Conservation (phyloP, 2,329 filamentous ascomycete species). For the Fusarium denticulatum region DNA sequence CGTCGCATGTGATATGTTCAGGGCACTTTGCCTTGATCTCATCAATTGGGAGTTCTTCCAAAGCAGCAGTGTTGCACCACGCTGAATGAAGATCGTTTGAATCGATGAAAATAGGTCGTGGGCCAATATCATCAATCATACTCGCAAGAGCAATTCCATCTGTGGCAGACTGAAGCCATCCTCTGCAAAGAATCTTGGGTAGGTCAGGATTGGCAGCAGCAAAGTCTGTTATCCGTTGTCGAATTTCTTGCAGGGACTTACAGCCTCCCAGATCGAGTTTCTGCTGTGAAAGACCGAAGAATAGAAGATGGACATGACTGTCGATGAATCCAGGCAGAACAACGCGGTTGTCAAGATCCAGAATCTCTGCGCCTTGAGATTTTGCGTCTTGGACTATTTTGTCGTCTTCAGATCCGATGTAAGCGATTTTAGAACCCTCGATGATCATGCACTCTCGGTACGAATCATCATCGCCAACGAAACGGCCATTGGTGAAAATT, state of each 20-base stretch:
- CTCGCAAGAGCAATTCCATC: slow-evolving; percentile 50
- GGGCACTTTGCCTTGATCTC: slow-evolving; percentile 54
- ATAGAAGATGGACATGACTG: slow-evolving; percentile 61
- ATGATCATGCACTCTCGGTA: slow-evolving; percentile 16
- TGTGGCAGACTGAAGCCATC: slow-evolving; percentile 59
- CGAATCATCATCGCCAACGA: not conserved
- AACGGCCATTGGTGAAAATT: not conserved
- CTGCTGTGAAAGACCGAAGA: slow-evolving; percentile 58
- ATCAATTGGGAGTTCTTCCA: slow-evolving; percentile 56
- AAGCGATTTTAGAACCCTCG: slow-evolving; percentile 3
- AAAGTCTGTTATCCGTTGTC: slow-evolving; percentile 51
- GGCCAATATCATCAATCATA: slow-evolving; percentile 58
- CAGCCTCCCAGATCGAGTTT: slow-evolving; percentile 57
- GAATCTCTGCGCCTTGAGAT: slow-evolving; percentile 2
- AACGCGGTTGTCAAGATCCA: slow-evolving; percentile 45
- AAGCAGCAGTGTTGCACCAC: slow-evolving; percentile 60
- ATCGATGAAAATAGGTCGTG: slow-evolving; percentile 61
- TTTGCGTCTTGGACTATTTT: slow-evolving; percentile 3
- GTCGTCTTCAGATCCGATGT: slow-evolving; percentile 5
- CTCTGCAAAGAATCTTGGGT: slow-evolving; percentile 56
- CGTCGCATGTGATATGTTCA: slow-evolving; percentile 56
- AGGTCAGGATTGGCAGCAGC: slow-evolving; percentile 54
- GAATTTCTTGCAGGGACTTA: slow-evolving; percentile 56
- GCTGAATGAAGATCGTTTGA: slow-evolving; percentile 61
- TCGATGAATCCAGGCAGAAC: slow-evolving; percentile 63